Conservation (phyloP, 306 rosid genomes). For the Vachellia pachyceras region DNA sequence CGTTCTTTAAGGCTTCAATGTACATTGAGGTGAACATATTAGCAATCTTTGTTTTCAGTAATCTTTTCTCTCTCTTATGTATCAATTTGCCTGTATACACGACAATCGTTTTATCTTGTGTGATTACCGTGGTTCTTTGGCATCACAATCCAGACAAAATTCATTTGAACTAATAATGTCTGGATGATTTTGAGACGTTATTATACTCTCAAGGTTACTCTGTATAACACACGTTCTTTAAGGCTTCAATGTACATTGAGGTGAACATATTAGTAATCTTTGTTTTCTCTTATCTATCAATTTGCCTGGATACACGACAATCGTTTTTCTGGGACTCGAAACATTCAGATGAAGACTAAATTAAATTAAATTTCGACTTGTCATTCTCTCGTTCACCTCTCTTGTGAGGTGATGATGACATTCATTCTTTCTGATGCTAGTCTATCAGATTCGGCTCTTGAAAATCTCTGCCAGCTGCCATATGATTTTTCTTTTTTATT, state of each 20-base stretch:
- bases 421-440: neutral
- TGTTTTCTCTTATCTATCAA: neutral
- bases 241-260: neutral
- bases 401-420: neutral
- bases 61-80: no score
- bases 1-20: neutral
- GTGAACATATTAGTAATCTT: neutral
- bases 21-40: neutral
- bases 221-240: neutral
- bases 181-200: neutral
- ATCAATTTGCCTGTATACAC: no score
- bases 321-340: neutral
- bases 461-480: neutral
- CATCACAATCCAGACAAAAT: neutral
- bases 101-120: neutral
- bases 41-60: no score
- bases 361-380: neutral
- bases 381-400: neutral
- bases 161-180: neutral
- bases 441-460: neutral
- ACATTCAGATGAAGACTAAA: neutral
- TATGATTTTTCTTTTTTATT: neutral
- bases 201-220: no score
- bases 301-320: neutral
- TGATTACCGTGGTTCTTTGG: neutral